Evolutionary conservation across 768 basidiomycete genomes (phyloP), one percentile per base, ranked within the genome.

Genomic region (Cytidiella melzeri): DNA sequence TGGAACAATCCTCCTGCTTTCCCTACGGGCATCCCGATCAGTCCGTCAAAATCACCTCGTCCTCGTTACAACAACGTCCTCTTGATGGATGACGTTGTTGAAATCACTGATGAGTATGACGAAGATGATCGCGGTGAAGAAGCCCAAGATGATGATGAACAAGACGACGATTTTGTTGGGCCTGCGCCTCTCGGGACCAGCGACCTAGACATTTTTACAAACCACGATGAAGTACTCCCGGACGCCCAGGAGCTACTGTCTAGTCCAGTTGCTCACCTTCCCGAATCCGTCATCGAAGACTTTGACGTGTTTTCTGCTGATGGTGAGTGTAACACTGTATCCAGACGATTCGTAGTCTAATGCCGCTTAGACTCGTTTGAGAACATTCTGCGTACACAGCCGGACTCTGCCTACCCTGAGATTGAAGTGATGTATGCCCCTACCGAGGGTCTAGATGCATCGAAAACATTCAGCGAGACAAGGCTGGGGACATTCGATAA

Each of bases 1-100:
- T 70, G 69, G 69, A 67, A 64, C 49, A 60, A 57, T 48, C 68
- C 69, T 18, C 64, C 68, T 15, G 67, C 67, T 1, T 68, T 68
- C 45, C 49, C 61, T 18, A 20, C 38, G 4, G 64, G 63, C 4
- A 56, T 57, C 19, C 20, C 59, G 1, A 54, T 64, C 19, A 60
- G 55, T 5, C 9, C 43, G 4, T 20, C 21, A 6, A 24, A 47
- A 21, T 15, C 26, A 26, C 26, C 23, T 13, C 23, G 9, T 11
- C n/a, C 52, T 56, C 25, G 52, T 42, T 18, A 50, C 48, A 54
- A 34, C 25, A 20, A 3, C 47, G 21, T 11, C 7, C 21, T 11
- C 27, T 7, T n/a, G 45, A 23, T 20, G 36, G 1, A 41, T 6
- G 61, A 65, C 42, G 34, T 57, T 30, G 23, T 55, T 48, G 59